phyloP scores from a whole-genome alignment of 2,329 filamentous ascomycete species.

The Biscogniauxia marginata region DNA sequence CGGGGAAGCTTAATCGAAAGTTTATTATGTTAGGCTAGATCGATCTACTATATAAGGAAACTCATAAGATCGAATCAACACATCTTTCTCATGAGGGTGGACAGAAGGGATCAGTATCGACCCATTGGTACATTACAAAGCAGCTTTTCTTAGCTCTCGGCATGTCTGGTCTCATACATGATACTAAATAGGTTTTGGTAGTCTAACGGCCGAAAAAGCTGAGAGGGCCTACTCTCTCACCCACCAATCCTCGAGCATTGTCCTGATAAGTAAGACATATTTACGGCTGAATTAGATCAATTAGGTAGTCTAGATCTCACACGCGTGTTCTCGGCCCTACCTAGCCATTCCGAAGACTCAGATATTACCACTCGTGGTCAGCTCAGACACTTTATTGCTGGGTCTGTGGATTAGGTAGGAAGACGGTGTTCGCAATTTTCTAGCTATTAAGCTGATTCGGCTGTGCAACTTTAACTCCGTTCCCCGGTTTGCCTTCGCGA shows the following conservation, averaged over 20 bases:
- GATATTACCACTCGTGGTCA: neutral
- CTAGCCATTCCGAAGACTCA: neutral
- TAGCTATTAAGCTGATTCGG: neutral
- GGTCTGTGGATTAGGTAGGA: neutral
- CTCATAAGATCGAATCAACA: no score
- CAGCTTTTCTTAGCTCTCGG: neutral
- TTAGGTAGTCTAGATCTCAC: neutral
- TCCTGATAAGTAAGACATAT: neutral
- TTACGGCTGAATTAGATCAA: neutral
- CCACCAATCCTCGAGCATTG: neutral
- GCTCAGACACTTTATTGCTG: neutral
- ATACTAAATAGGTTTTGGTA: no score
- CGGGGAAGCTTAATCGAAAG: neutral
- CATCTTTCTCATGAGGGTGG: neutral
- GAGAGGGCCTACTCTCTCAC: neutral
- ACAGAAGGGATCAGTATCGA: neutral
- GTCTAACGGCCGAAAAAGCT: neutral
- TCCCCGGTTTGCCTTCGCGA: neutral
- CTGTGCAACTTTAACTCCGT: neutral
- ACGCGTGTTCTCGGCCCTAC: neutral
- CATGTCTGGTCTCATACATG: no score
- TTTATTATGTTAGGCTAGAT: neutral
- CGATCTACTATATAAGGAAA: no score
- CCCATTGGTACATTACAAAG: neutral
- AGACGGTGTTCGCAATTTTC: neutral